Conservation (phyloP, 2,329 filamentous ascomycete species). For the Arthrinium puccinioides region DNA sequence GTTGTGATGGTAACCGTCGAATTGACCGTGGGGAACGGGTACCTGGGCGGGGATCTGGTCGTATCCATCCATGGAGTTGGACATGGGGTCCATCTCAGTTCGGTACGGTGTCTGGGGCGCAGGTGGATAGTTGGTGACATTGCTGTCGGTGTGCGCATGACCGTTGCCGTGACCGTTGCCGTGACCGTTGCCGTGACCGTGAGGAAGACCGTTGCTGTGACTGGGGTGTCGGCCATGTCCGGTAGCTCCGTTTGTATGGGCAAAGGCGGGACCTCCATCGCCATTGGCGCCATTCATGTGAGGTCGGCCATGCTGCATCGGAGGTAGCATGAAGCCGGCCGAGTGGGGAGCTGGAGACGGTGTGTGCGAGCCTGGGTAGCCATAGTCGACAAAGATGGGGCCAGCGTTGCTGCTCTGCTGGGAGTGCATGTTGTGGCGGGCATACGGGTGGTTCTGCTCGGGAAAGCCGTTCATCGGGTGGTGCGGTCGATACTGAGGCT, state of each 20-base stretch:
- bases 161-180: conserved; percentile 17
- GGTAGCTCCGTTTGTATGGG: background rate
- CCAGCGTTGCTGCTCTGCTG: conserved; percentile 41
- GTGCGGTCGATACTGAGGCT: background rate
- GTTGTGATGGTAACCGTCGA: conserved; percentile 25
- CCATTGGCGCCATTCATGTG: conserved; percentile 12
- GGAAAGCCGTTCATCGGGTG: background rate
- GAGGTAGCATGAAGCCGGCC: conserved; percentile 38
- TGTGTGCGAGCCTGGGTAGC: conserved; percentile 45
- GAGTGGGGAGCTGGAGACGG: conserved; percentile 49
- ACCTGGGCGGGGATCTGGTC: conserved; percentile 13
- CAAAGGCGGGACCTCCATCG: conserved; percentile 15
- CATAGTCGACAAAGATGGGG: conserved; percentile 42
- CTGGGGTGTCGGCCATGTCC: no score
- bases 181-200: conserved; percentile 16
- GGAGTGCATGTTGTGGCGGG: conserved; percentile 17
- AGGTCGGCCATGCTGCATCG: conserved; percentile 18
- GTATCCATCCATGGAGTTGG: conserved; percentile 16
- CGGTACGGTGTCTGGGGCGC: conserved; percentile 18
- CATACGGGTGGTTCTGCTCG: background rate
- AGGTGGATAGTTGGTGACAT: conserved; percentile 15
- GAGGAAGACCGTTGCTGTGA: background rate
- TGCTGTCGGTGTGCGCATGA: conserved; percentile 18
- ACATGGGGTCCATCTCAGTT: conserved; percentile 16
- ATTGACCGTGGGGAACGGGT: conserved; percentile 17